Evolutionary conservation across 2,329 filamentous ascomycete genomes (phyloP), one percentile per base, ranked within the genome.

Genomic region (Neonectria magnoliae): DNA sequence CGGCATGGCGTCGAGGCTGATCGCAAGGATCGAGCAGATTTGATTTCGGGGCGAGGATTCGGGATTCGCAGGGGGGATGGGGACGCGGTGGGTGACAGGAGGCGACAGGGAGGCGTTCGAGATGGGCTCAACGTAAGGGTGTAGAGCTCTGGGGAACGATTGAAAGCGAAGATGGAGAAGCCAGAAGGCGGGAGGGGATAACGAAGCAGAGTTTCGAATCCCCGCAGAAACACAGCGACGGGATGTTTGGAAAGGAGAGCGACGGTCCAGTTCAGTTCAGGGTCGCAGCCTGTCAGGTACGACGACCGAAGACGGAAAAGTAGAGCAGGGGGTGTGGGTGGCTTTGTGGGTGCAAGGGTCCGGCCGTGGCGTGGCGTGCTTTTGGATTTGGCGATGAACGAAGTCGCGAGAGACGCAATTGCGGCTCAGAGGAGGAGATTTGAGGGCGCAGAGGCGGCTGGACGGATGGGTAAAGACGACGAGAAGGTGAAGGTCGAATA

Each of bases 1-100:
- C 65, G 78, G 73, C 78, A 80, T 80, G 53, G 56, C 67, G 60
- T 57, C 44, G 47, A 50, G 31, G 48, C 18, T 27, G 60, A 57
- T 59, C 31, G 62, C 53, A 48, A 22, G 60, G 42, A 64, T 69
- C 61, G 68, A 56, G 54, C 56, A 41, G 27, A 60, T 64, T 53
- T 57, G 66, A 60, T 59, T 69, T 69, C 45, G 70, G 66, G 62
- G 54, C 62, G 42, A 50, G 56, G 52, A 59, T 48, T 27, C 52
- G 59, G 41, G 65, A 55, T 63, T 61, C 38, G 41, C 53, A 62
- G 61, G 44, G 62, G 62, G 62, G 60, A 50, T 60, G 62, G 57
- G 64, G 60, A 68, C 67, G 60, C 60, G 54, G 51, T 52, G 51
- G 56, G 58, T 54, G 62, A 60, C 50, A 56, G 56, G 33, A 55